Percentiles rank a stretch among this genome's conserved stretches.
These are phyloP conservation scores for Ulmus americana DNA, from an alignment of 331 rosid genomes.

Conservation along the genomic window DNA sequence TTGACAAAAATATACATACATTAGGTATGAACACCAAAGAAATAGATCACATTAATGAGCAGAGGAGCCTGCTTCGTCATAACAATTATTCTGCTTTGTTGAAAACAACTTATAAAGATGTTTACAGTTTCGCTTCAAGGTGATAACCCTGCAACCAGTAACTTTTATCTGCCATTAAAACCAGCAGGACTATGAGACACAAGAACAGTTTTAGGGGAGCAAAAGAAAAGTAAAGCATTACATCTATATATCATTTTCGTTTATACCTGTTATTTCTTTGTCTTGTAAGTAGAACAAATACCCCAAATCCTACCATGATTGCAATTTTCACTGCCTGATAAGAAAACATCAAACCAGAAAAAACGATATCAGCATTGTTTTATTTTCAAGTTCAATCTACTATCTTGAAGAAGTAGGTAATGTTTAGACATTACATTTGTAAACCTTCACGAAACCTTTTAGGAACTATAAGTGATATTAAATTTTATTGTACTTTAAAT, in stretches of 20 bases:
- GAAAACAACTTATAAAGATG: neutral
- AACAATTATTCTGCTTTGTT: neutral
- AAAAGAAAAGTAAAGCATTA: no score
- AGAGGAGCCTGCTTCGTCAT: neutral
- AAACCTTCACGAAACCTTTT: no score
- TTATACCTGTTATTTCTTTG: slow-evolving; percentile 48
- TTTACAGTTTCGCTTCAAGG: no score
- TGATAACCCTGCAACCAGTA: no score
- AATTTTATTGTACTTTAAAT: neutral
- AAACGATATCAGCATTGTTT: neutral
- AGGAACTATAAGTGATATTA: neutral
- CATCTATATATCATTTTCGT: no score
- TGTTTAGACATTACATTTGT: no score
- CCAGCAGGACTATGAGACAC: no score
- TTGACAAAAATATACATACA: neutral
- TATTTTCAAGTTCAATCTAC: neutral
- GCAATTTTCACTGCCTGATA: slow-evolving; percentile 66
- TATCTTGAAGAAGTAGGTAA: neutral
- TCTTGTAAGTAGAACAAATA: slow-evolving; percentile 71
- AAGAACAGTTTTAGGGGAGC: no score
- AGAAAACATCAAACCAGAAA: slow-evolving; percentile 3
- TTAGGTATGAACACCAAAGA: neutral
- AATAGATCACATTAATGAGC: neutral
- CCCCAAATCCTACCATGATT: slow-evolving; percentile 71
- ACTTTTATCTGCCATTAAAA: no score